Conservation (phyloP, 164 flowering plant genomes). For the Brasenia schreberi region DNA sequence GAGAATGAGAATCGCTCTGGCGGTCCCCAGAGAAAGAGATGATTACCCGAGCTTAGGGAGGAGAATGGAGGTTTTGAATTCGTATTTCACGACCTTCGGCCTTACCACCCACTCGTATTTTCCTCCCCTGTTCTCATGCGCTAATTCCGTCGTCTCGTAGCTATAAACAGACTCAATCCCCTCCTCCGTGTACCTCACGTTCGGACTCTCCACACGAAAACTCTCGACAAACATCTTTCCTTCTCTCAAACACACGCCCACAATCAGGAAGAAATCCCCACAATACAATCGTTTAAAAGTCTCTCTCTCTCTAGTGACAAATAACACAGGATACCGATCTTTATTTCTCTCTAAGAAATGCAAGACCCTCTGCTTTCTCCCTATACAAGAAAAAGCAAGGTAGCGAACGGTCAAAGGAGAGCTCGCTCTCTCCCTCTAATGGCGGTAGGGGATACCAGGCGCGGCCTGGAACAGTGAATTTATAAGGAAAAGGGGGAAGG, state of each 20-base stretch:
- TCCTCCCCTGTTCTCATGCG: constrained; percentile 76
- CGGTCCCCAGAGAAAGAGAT: background rate
- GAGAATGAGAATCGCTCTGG: too few species aligned
- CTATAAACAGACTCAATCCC: constrained; percentile 74
- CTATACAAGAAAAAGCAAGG: background rate
- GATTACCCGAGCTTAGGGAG: constrained; percentile 88
- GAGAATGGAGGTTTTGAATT: constrained; percentile 72
- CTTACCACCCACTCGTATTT: constrained; percentile 80
- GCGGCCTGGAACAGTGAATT: background rate
- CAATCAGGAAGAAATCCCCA: background rate
- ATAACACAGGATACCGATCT: background rate
- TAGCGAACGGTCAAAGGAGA: too few species aligned
- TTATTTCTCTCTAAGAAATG: background rate
- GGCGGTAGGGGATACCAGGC: background rate
- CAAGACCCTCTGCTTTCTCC: background rate
- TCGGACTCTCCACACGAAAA: constrained; percentile 84
- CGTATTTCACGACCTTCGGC: constrained; percentile 79
- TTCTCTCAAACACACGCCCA: constrained; percentile 10
- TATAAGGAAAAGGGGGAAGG: background rate
- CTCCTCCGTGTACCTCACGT: constrained; percentile 69
- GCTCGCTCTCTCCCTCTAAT: background rate
- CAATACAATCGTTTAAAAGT: background rate
- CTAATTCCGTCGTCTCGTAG: constrained; percentile 89
- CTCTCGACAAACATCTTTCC: constrained; percentile 57
- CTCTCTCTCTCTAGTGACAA: background rate